Base-by-base conservation (phyloP, 176 grass and related monocot genomes). In the Zoysia japonica region DNA sequence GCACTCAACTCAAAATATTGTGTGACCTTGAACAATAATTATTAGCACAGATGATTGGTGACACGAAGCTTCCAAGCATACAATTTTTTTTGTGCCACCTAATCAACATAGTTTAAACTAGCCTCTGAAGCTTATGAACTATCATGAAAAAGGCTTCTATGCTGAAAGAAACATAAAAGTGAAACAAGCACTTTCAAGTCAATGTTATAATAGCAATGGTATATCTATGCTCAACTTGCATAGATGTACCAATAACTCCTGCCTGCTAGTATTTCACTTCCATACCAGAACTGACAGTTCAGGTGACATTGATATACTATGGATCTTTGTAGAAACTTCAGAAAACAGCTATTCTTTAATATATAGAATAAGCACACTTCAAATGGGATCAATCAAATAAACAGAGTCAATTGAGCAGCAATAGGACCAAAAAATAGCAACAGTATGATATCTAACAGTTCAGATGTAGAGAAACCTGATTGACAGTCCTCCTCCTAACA, bases 401-500 rank as follows among this genome's bases (percentile, higher is more conserved):
- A 78, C 11, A 85, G 40, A 61, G 28, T 28, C 40, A 79, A 57
- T 68, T 41, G 14, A 7, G 28, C 39, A 15, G 46, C 15, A 75
- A 60, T 11, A 47, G 49, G 56, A 74, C 43, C 70, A 35, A 35
- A 68, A 67, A 68, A 11, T 40, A 86, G n/a, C 77, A 87, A 73
- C 44, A 11, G 16, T 11, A 62, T 39, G 56, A 64, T 76, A 50
- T 45, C 16, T 51, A 42, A 35, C 16, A 78, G 48, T 51, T 61
- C 19, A 74, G 51, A 52, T 14, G 45, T 15, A 79, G 9, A 61
- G 80, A 84, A 73, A 99, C 96, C 90, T 93, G 81, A 74, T 84
- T 39, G 74, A 91, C 47, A 61, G 78, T 91, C 65, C 82, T 90
- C 81, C 83, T 89, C 61, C 9, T 89, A 51, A 71, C 96, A 83